Percentiles rank a stretch among this genome's conserved stretches.
These are phyloP conservation scores for Fusarium solani-melongenae DNA, from an alignment of 2,329 filamentous ascomycete genomes.

Conservation along the genomic window DNA sequence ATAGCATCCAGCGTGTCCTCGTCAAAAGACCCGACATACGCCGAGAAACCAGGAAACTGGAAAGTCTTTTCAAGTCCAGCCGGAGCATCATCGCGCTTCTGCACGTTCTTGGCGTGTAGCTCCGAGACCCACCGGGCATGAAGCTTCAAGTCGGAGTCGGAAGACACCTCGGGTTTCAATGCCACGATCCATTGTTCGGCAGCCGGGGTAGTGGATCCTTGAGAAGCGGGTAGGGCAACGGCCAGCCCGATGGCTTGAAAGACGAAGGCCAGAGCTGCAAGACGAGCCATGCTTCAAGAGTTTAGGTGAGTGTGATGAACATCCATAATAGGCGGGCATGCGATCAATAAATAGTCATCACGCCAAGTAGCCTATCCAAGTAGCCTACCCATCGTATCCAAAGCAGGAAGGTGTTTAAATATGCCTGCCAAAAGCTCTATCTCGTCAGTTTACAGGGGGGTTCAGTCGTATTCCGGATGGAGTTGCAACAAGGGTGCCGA, in stretches of 20 bases:
- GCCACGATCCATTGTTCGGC: not conserved
- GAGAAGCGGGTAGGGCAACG: not conserved
- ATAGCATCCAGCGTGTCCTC: not conserved
- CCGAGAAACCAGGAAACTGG: conserved; percentile 12
- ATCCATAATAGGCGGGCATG: not conserved
- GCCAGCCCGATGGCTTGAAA: not conserved
- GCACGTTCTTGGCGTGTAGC: conserved; percentile 3
- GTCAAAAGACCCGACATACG: conserved; percentile 8
- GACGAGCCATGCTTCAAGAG: not conserved
- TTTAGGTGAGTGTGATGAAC: not conserved
- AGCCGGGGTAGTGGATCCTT: not conserved
- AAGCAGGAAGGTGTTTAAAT: not conserved
- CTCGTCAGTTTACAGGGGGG: not conserved
- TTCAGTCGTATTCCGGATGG: not conserved
- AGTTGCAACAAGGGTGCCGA: not conserved
- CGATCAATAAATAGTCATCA: not conserved
- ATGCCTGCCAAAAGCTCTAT: not conserved
- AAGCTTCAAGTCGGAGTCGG: not conserved
- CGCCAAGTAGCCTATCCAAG: not conserved
- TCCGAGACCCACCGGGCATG: conserved; percentile 22
- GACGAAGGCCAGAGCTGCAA: not conserved
- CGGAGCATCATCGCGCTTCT: not conserved
- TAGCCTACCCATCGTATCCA: not conserved
- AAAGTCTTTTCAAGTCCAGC: conserved; percentile 9
- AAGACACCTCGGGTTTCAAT: not conserved